phyloP scores from a whole-genome alignment of 768 basidiomycete species.

The Kwoniella europaea region DNA sequence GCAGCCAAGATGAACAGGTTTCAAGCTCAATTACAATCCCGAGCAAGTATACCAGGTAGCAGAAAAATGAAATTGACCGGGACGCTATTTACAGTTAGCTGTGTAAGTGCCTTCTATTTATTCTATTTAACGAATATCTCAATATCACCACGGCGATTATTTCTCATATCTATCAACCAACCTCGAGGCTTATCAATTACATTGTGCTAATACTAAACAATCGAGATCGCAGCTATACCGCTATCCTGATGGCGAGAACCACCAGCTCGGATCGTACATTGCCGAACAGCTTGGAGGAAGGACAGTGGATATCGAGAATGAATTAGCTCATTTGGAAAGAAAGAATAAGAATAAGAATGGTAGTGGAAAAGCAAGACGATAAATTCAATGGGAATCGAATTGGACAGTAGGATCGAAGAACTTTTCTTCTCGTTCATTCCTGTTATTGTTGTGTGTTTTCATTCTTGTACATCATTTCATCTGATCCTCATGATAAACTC shows the following conservation, averaged over 20 bases:
- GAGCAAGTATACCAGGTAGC: background rate
- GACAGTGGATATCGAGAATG: background rate
- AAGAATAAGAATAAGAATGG: constrained; percentile 2
- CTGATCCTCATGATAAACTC: too few relatives aligned
- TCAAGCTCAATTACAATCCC: background rate
- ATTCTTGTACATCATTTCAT: background rate
- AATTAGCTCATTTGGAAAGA: background rate
- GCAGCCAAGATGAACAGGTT: background rate
- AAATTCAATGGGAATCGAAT: background rate
- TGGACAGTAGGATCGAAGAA: background rate
- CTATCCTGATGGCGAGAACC: constrained; percentile 4
- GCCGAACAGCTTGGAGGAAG: constrained; percentile 9
- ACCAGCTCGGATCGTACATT: constrained; percentile 7
- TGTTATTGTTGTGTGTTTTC: background rate
- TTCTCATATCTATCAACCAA: background rate
- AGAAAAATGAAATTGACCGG: background rate
- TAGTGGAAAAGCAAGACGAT: constrained; percentile 1
- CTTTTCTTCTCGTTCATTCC: too few relatives aligned
- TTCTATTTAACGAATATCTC: background rate
- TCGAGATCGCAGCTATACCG: background rate
- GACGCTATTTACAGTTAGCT: constrained; percentile 8
- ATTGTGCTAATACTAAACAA: background rate
- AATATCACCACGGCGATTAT: too few relatives aligned
- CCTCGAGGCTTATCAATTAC: background rate
- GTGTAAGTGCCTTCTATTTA: background rate